Conservation (phyloP, 768 basidiomycete species). For the Trametes cingulata region DNA sequence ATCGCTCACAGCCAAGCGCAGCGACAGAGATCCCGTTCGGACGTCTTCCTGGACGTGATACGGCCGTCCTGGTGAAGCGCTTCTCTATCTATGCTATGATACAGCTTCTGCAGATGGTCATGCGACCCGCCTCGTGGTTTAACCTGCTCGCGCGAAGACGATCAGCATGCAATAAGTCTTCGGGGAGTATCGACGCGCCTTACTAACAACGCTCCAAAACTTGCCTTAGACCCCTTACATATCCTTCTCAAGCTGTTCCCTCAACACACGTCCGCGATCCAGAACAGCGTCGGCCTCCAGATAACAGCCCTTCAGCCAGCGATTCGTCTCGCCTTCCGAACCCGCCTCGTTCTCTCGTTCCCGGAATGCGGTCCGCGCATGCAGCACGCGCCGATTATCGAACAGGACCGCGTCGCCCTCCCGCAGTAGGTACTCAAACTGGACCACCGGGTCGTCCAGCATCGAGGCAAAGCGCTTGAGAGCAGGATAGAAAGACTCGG, state of each 20-base stretch:
- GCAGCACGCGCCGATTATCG: slow-evolving; percentile 88
- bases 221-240: neutral
- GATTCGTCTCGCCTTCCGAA: slow-evolving; percentile 46
- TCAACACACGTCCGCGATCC: slow-evolving; percentile 59
- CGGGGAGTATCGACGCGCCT: too few relatives aligned
- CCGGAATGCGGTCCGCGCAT: slow-evolving; percentile 81
- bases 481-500: slow-evolving; percentile 59
- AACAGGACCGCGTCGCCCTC: slow-evolving; percentile 91
- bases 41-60: too few relatives aligned
- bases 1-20: too few relatives aligned
- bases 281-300: slow-evolving; percentile 65
- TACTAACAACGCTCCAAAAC: too few relatives aligned
- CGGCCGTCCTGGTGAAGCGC: too few relatives aligned
- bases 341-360: slow-evolving; percentile 44
- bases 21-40: too few relatives aligned
- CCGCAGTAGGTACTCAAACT: slow-evolving; percentile 62
- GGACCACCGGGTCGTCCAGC: slow-evolving; percentile 52
- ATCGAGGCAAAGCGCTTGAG: slow-evolving; percentile 59
- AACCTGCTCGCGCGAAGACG: too few relatives aligned
- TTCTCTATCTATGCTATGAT: too few relatives aligned
- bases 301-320: slow-evolving; percentile 93
- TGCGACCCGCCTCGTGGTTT: too few relatives aligned
- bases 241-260: slow-evolving; percentile 21
- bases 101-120: too few relatives aligned
- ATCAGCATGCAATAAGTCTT: too few relatives aligned